These are phyloP conservation scores for Scutellaria minor DNA, from an alignment of 257 asterid genomes.

Conservation along the genomic window DNA sequence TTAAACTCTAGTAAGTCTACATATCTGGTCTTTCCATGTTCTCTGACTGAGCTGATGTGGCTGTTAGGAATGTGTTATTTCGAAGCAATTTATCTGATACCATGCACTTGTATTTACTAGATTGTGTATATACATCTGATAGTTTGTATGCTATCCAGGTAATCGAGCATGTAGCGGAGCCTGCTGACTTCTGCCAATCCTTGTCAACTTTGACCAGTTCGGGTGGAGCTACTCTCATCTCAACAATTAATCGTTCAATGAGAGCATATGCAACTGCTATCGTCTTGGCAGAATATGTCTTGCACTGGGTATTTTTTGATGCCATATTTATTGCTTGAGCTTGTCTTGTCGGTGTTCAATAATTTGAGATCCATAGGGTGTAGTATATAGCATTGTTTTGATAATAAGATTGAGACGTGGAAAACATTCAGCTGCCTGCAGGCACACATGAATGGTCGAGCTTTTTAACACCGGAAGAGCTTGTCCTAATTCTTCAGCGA, in stretches of 20 bases:
- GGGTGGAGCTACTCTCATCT: conserved; percentile 81
- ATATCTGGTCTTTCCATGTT: conserved; percentile 7
- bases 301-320: conserved; percentile 69
- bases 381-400: too few relatives aligned
- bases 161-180: conserved; percentile 94
- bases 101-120: background rate
- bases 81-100: background rate
- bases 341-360: background rate
- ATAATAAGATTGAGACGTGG: background rate
- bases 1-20: background rate
- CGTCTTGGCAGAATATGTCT: conserved; percentile 71
- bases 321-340: conserved; percentile 2
- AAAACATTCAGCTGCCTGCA: conserved; percentile 62
- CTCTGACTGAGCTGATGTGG: background rate
- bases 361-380: too few relatives aligned
- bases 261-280: conserved; percentile 94
- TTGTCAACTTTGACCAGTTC: conserved; percentile 69
- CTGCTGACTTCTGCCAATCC: conserved; percentile 88
- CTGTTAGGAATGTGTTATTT: background rate
- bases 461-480: conserved; percentile 87
- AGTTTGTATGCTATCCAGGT: conserved; percentile 52
- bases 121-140: conserved; percentile 30
- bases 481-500: conserved; percentile 70
- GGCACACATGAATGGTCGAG: conserved; percentile 93
- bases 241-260: conserved; percentile 90